Conservation (phyloP, 1,139 yeast species). For the Debaryomyces singareniensis region DNA sequence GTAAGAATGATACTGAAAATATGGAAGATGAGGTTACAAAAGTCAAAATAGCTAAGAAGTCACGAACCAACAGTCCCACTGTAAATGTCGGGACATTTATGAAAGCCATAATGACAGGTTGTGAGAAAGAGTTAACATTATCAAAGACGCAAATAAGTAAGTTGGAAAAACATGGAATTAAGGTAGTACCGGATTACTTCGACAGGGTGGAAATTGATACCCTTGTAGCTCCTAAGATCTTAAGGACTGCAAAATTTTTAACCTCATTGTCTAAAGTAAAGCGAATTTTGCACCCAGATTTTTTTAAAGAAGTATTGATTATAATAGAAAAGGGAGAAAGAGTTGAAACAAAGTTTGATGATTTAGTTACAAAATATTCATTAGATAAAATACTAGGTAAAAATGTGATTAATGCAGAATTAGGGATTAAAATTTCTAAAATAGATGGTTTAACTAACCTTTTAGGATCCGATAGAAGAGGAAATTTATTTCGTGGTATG, state of each 20-base stretch:
- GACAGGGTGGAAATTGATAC: slow-evolving; percentile 27
- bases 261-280: slow-evolving; percentile 30
- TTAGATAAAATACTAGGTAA: slow-evolving; percentile 27
- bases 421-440: slow-evolving; percentile 17
- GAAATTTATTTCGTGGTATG: slow-evolving; percentile 38
- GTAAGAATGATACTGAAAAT: slow-evolving; percentile 2
- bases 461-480: slow-evolving; percentile 20
- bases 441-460: slow-evolving; percentile 15
- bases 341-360: slow-evolving; percentile 15
- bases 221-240: slow-evolving; percentile 68
- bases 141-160: slow-evolving; percentile 24
- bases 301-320: slow-evolving; percentile 33
- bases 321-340: slow-evolving; percentile 12
- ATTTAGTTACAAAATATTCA: slow-evolving; percentile 26
- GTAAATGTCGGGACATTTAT: slow-evolving; percentile 5
- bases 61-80: slow-evolving; percentile 1
- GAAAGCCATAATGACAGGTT: slow-evolving; percentile 57
- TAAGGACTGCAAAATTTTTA: slow-evolving; percentile 84
- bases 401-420: slow-evolving; percentile 25
- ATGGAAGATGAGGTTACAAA: slow-evolving; percentile 2
- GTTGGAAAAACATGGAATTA: slow-evolving; percentile 29
- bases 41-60: slow-evolving; percentile 7
- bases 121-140: slow-evolving; percentile 41
- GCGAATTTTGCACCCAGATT: slow-evolving; percentile 43
- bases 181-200: slow-evolving; percentile 31